Evolutionary conservation across 192 early-diverging fungal species (phyloP).

Genomic region (Powellomyces hirtus): DNA sequence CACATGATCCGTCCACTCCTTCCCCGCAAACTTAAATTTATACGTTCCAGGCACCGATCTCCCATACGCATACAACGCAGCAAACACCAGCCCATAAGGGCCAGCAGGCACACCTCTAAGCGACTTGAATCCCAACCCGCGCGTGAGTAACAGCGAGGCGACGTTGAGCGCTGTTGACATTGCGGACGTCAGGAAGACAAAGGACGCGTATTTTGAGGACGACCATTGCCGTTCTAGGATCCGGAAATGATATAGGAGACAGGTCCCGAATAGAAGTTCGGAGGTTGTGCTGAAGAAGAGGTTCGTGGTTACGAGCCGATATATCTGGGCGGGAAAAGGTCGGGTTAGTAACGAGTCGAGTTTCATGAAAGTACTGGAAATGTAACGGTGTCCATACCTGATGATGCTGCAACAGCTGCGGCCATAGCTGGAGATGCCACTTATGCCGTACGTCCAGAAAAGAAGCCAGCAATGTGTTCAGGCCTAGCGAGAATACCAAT

Average conservation of each 20-base stretch:
- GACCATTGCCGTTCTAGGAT: constrained; percentile 42
- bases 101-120: constrained; percentile 22
- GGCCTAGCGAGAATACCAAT: constrained; percentile 31
- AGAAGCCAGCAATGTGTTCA: constrained; percentile 32
- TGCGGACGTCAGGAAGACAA: constrained; percentile 16
- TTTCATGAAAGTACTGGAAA: neutral
- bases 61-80: constrained; percentile 24
- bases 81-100: constrained; percentile 38
- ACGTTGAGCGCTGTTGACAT: constrained; percentile 25
- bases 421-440: constrained; percentile 10
- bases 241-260: constrained; percentile 41
- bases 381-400: constrained; percentile 19
- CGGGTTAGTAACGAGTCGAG: neutral
- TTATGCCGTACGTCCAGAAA: constrained; percentile 16
- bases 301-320: constrained; percentile 25
- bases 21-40: constrained; percentile 30
- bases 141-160: neutral
- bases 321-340: constrained; percentile 14
- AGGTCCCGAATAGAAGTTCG: constrained; percentile 39
- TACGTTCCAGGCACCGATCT: constrained; percentile 22
- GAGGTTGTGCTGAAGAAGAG: constrained; percentile 30
- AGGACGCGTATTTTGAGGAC: constrained; percentile 33
- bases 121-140: neutral
- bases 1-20: constrained; percentile 31
- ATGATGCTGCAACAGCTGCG: constrained; percentile 24